Evolutionary conservation across 495 filamentous ascomycete genomes (phyloP).

Genomic region (Penicillium salamii): DNA sequence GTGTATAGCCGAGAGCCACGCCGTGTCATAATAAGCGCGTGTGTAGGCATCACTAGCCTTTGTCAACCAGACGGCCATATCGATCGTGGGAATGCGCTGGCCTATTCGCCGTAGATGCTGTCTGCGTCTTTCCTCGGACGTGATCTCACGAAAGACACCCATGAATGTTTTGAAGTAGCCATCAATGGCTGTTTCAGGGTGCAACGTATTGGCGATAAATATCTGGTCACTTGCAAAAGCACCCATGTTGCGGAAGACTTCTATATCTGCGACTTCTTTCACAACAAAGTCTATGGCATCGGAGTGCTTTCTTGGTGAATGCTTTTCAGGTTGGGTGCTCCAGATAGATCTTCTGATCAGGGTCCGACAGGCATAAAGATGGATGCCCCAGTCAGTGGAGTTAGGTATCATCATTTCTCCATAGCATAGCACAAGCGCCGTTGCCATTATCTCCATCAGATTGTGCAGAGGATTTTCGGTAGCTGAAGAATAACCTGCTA

Average conservation of each 20-base stretch:
- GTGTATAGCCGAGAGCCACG: too few relatives aligned
- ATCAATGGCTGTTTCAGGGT: neutral
- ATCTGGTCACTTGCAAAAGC: slow-evolving; percentile 4
- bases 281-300: slow-evolving; percentile 3
- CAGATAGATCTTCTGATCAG: neutral
- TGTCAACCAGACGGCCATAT: too few relatives aligned
- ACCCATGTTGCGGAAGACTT: slow-evolving; percentile 7
- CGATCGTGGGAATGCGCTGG: neutral
- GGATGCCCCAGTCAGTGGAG: slow-evolving; percentile 9
- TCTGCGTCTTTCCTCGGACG: slow-evolving; percentile 5
- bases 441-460: slow-evolving; percentile 5
- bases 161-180: slow-evolving; percentile 4
- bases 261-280: slow-evolving; percentile 6
- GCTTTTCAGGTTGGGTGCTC: neutral
- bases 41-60: too few relatives aligned
- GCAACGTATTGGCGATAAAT: neutral
- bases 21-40: too few relatives aligned
- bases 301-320: neutral
- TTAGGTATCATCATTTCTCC: slow-evolving; percentile 8
- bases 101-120: neutral
- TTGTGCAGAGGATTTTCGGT: neutral
- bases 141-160: slow-evolving; percentile 7
- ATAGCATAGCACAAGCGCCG: slow-evolving; percentile 8
- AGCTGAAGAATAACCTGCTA: too few relatives aligned
- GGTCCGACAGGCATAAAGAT: slow-evolving; percentile 4